Base-by-base conservation (phyloP, 163 green algal genomes). In the Trebouxia gelatinosa region DNA sequence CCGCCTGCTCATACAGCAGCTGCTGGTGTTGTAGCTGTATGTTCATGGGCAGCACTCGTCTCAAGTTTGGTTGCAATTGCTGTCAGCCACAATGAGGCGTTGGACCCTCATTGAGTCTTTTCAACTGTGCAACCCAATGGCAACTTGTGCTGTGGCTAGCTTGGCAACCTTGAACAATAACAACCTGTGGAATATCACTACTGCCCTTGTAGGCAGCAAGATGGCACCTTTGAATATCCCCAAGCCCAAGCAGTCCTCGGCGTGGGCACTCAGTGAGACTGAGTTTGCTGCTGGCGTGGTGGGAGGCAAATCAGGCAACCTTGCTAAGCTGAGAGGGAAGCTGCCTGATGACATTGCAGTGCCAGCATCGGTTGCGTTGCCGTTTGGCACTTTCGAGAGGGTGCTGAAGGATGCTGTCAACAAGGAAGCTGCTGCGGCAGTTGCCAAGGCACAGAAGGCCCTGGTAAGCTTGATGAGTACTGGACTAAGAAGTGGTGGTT, bases 371-470 rank as follows among this genome's bases (percentile, higher is more conserved):
- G 81, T 95, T 6, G 88, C 93, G 26, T 79, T 98, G 70, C 93
- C 94, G 2, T 97, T 95, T 81, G 94, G 93, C 37, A 90, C 85
- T 16, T 97, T 97, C 75, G 93, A 98, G 77, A 82, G 83, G 3
- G 85, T 87, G 29, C 85, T 97, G 59, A 51, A 59, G 3, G 80
- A 84, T 32, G 7, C 32, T 19, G 59, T 58, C 32, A 91, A 91
- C 54, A 57, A 50, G 35, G 48, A 31, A 26, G 65, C 48, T 40
- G 77, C 77, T 72, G 38, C 74, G 11, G 57, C 38, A 39, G 70
- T 78, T 50, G 76, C 57, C 3, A 67, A 38, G 37, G 39, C 80
- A 17, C 76, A 85, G 34, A 82, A 70, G 35, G 7, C 65, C 26
- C 58, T 79, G 62, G 74, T 82, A 50, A 74, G 78, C 66, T 21